Evolutionary conservation across 192 early-diverging fungal genomes (phyloP), one percentile per base, ranked within the genome.

Genomic region (Borealophlyctis nickersoniae): DNA sequence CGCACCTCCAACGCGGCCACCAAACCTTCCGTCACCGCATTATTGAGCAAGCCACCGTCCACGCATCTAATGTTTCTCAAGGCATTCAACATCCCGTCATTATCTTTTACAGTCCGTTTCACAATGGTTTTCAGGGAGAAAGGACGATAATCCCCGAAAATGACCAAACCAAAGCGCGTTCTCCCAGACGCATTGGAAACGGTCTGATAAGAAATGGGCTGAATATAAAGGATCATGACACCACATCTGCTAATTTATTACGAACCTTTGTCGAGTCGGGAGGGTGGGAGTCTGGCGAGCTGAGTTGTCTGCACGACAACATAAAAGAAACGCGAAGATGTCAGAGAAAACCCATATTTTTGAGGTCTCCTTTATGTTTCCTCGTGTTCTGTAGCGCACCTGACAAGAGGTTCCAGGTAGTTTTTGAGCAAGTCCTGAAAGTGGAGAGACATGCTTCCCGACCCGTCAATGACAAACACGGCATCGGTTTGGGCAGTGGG

Each of bases 21-120:
- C 19, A 87, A 66, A 9, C 86, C 86, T 51, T 87, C 86, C 16
- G 72, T 71, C 11, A 86, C 79, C 9, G 86, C 86, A 69, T 88
- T 82, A 3, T 73, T 62, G 22, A 84, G 61, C 26, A 83, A 80
- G 13, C 81, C 80, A 14, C 82, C 83, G 52, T 81, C 63, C 26
- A 73, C 63, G 69, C 79, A 88, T 14, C 23, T 45, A 33, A 86
- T 32, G 7, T 51, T 49, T 22, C 28, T 27, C 31, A 68, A 51
- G 3, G 36, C 28, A 13, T 3, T 14, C 28, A 68, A 29, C n/a
- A 68, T 19, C 16, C 16, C 51, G 27, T 33, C n/a, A 34, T 26
- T 19, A 11, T 68, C 36, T 11, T 36, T 61, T 13, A 68, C 29
- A 1, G 36, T 3, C 3, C 32, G 31, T 35, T 61, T 59, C 36